Evolutionary conservation across 176 grass and related monocot genomes (phyloP), one percentile per base, ranked within the genome.

Genomic region (Musa troglodytarum): DNA sequence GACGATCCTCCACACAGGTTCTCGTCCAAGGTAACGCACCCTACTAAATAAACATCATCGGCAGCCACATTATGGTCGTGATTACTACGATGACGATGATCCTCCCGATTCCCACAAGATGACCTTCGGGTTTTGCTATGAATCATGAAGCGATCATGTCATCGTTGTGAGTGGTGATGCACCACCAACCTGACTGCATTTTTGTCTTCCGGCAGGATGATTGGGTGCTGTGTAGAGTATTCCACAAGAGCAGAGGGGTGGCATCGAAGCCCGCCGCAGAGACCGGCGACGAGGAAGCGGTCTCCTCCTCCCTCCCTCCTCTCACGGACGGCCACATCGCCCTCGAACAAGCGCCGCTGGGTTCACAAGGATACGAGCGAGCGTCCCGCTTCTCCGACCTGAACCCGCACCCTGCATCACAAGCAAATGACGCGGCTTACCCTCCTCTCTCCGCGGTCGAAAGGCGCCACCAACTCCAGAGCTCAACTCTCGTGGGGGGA

Each of bases 351-450:
- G 63, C 69, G 50, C 81, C 13, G 29, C 82, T 16, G 74, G 65
- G 76, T 72, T 81, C 90, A 70, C 87, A 93, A 74, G 85, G 80
- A 51, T 90, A 88, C 49, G 80, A 34, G 12, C 65, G 93, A 88
- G 90, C 90, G 87, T 71, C 93, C 93, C 93, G 93, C 93, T 93
- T 97, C 93, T 93, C 93, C 90, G 88, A 82, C 65, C 79, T 81
- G 85, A 61, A 43, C 34, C 34, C 34, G 57, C 57, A 68, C 93
- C 90, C 92, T 85, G 89, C 92, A 81, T 63, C 81, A 80, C 57
- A 65, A 75, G 15, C 87, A 82, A 11, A 65, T 15, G 28, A 16
- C 64, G 50, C 61, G 70, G 68, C 8, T 14, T 21, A 50, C 66
- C 51, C 62, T 63, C 51, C 66, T 10, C 53, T 53, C 19, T 54